phyloP scores from a whole-genome alignment of 208 protist species.

The Leishmania braziliensis region DNA sequence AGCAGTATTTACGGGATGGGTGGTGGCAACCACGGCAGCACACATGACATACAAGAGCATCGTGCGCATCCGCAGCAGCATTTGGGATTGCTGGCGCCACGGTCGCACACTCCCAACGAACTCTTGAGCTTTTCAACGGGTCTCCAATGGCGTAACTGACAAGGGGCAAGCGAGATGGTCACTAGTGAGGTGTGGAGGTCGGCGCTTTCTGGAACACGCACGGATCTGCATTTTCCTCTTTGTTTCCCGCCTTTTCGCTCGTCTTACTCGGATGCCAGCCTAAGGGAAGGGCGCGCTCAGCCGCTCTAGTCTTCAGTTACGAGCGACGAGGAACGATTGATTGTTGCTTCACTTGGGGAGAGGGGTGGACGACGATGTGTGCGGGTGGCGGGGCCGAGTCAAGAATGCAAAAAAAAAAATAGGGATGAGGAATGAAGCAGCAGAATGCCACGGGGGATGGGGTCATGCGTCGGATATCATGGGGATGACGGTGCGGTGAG shows the following conservation, averaged over 20 bases:
- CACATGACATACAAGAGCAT: conserved; percentile 3
- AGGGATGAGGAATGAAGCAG: neutral
- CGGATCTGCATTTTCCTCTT: neutral
- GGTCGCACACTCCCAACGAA: conserved; percentile 26
- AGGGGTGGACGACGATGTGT: neutral
- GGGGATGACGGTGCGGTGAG: neutral
- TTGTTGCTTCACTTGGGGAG: neutral
- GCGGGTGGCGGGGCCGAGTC: neutral
- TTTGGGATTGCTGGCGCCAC: conserved; percentile 17
- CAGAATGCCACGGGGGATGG: neutral
- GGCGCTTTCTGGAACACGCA: neutral
- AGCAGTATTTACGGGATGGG: conserved; percentile 22
- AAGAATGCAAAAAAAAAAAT: neutral
- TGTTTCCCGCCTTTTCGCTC: neutral
- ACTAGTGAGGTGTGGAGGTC: neutral
- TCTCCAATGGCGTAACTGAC: conserved; percentile 29
- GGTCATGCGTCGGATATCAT: neutral
- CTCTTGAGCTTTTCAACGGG: conserved; percentile 29
- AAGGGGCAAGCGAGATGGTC: neutral
- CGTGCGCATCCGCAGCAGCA: conserved; percentile 11
- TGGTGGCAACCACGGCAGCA: conserved; percentile 7
- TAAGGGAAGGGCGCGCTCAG: neutral
- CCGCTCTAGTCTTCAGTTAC: neutral
- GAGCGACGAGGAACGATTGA: neutral
- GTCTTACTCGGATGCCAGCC: neutral